Evolutionary conservation across 495 filamentous ascomycete genomes (phyloP).

Genomic region (Staphylotrichum tortipilum): DNA sequence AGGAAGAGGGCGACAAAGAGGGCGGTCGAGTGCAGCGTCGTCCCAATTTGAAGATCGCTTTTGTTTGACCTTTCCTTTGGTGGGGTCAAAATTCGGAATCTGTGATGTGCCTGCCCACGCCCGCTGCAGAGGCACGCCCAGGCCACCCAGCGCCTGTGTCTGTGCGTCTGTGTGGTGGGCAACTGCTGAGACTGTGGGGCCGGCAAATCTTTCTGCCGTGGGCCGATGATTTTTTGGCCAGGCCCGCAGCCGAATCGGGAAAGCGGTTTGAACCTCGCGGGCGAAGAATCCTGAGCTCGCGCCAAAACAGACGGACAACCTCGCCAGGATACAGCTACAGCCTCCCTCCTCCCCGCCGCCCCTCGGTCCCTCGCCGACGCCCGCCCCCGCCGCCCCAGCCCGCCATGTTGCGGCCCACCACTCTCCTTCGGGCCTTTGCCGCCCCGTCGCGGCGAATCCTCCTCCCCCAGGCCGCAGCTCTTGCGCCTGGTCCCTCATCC

Average conservation of each 20-base stretch:
- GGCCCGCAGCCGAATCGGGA: conserved; percentile 4
- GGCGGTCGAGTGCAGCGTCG: too few species aligned
- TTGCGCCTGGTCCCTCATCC: neutral
- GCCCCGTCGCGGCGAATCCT: conserved; percentile 1
- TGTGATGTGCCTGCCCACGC: conserved; percentile 9
- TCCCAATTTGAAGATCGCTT: conserved; percentile 17
- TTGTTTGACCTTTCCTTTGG: conserved; percentile 26
- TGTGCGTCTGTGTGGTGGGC: too few species aligned
- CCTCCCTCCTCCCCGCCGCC: too few species aligned
- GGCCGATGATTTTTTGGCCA: conserved; percentile 13
- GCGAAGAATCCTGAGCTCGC: conserved; percentile 1
- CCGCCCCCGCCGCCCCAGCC: too few species aligned
- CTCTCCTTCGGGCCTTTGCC: conserved; percentile 2
- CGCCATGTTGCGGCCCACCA: conserved; percentile 13
- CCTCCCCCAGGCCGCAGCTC: neutral
- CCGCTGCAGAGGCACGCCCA: too few species aligned
- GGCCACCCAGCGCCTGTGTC: too few species aligned
- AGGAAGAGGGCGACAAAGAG: neutral
- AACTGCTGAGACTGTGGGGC: too few species aligned
- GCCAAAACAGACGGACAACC: neutral
- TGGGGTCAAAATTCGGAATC: conserved; percentile 32
- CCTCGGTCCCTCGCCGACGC: too few species aligned
- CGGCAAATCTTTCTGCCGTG: conserved; percentile 18
- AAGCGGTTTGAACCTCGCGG: neutral
- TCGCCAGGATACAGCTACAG: neutral